These are phyloP conservation scores for Alternaria sp. DNA, from an alignment of 2,329 filamentous ascomycete species.

Conservation along the genomic window DNA sequence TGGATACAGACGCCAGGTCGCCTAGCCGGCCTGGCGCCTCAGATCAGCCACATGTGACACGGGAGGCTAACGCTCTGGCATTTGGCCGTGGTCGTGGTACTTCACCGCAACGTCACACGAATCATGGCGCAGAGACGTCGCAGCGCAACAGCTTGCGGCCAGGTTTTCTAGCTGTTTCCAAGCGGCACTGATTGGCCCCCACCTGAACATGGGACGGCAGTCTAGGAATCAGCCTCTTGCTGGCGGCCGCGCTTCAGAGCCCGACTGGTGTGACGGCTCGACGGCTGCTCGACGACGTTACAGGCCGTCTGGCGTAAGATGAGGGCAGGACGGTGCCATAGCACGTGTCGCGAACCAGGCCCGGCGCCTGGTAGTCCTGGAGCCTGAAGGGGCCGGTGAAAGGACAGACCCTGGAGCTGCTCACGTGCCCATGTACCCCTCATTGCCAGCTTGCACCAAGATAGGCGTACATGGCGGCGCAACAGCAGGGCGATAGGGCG, in stretches of 20 bases:
- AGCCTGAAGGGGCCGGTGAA: neutral
- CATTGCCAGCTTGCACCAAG: conserved; percentile 6
- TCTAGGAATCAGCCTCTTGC: conserved; percentile 16
- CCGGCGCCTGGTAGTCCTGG: neutral
- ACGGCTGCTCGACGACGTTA: conserved; percentile 15
- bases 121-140: conserved; percentile 23
- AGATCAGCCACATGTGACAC: conserved; percentile 1
- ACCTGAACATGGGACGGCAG: conserved; percentile 12
- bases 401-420: conserved; percentile 7
- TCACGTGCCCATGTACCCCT: conserved; percentile 25
- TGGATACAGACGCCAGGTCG: neutral
- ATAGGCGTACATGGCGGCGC: neutral
- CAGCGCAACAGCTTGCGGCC: conserved; percentile 19
- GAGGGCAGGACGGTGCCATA: neutral
- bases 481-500: neutral
- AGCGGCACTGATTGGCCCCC: conserved; percentile 36
- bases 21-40: neutral
- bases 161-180: conserved; percentile 46
- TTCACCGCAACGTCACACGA: conserved; percentile 29
- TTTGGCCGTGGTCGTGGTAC: neutral
- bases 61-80: neutral
- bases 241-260: conserved; percentile 28
- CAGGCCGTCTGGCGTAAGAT: conserved; percentile 3
- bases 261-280: conserved; percentile 35
- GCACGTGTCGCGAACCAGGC: conserved; percentile 10